phyloP scores from a whole-genome alignment of 2,329 filamentous ascomycete species.

The Cordyceps farinosa region DNA sequence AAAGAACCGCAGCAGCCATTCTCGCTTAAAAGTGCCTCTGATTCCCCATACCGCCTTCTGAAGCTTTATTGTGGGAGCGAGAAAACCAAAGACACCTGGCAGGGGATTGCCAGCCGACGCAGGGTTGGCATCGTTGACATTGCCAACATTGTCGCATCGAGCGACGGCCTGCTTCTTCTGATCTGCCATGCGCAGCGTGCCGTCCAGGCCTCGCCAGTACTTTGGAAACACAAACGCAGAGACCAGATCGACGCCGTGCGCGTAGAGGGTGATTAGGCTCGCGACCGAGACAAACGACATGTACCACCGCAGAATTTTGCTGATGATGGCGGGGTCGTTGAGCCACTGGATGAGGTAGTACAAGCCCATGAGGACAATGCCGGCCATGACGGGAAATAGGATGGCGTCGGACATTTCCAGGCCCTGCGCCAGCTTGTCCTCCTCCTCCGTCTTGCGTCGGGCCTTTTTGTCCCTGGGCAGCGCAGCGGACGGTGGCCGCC shows the following conservation, averaged over 20 bases:
- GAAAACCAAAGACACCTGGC: constrained; percentile 33
- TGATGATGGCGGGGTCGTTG: constrained; percentile 74
- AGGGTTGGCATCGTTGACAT: constrained; percentile 25
- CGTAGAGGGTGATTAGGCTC: constrained; percentile 68
- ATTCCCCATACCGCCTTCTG: constrained; percentile 43
- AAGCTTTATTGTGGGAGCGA: constrained; percentile 26
- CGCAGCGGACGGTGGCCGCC: constrained; percentile 75
- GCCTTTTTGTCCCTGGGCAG: constrained; percentile 48
- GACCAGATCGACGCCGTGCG: constrained; percentile 64
- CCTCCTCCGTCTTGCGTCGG: constrained; percentile 44
- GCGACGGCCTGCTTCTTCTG: constrained; percentile 38
- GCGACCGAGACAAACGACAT: constrained; percentile 78
- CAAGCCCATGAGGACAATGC: constrained; percentile 64
- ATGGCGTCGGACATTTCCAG: constrained; percentile 73
- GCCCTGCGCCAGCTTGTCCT: constrained; percentile 48
- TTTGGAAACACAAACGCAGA: constrained; percentile 70
- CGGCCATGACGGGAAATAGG: constrained; percentile 77
- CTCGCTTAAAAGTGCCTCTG: constrained; percentile 46
- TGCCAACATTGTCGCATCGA: constrained; percentile 34
- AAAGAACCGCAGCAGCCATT: constrained; percentile 49
- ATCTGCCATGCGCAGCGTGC: constrained; percentile 45
- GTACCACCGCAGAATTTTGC: constrained; percentile 78
- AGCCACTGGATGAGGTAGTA: constrained; percentile 91
- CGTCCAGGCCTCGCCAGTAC: constrained; percentile 54
- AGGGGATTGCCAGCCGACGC: constrained; percentile 27